Base-by-base conservation (phyloP, 106 monocot species). In the Phalaenopsis equestris region DNA sequence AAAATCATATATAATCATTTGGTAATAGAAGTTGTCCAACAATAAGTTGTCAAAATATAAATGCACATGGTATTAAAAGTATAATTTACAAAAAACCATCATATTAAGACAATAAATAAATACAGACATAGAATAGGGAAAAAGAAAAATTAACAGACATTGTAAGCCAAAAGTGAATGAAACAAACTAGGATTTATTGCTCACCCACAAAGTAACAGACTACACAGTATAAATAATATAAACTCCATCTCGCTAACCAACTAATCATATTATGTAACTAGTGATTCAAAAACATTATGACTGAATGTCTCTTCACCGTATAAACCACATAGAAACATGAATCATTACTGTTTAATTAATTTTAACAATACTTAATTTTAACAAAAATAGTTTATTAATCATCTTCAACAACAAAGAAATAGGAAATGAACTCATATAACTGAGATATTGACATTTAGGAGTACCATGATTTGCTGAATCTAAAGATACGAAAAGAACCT, bases 401-500 rank as follows among this genome's bases (percentile, higher is more conserved):
- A 61, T 52, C 18, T 18, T 61, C 61, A 61, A 61, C 19, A 61
- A 61, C n/a, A 61, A 61, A 21, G 21, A 1, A 12, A 61, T 7
- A 61, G n/a, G 61, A 7, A 6, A 21, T 21, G 61, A 61, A 61
- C 6, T 61, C 61, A 61, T 61, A 61, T 61, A 61, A 61, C 5
- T 18, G 5, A 61, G 21, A 21, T 61, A 21, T 21, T n/a, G n/a
- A n/a, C 6, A 61, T 6, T 52, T 52, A 21, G 57, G 4, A 61
- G 21, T 18, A 61, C 21, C 18, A 36, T 38, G 6, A 70, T 16
- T 23, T 70, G 38, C 39, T 70, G 70, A 70, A 10, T 4, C 3
- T 70, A 38, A 70, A 16, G 12, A 12, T 70, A 70, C 39, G 39
- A 70, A 79, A 47, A 43, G 6, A 82, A 89, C 92, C 92, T 89